Evolutionary conservation across 192 early-diverging fungal species (phyloP).

Genomic region (Umbelopsis sp.): DNA sequence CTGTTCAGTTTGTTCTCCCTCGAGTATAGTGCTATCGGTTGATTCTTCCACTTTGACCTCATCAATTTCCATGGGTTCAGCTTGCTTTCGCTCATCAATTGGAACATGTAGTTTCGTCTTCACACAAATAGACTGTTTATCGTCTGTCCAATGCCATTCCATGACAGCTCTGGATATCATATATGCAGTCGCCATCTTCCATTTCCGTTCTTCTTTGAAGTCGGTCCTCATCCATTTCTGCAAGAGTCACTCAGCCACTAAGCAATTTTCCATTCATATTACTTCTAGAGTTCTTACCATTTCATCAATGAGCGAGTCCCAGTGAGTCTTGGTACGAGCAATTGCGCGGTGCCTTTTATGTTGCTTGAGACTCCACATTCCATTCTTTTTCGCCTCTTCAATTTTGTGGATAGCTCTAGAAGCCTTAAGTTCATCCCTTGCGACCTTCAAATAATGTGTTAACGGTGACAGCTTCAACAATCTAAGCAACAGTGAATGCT

Average conservation of each 20-base stretch:
- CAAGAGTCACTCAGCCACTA: background rate
- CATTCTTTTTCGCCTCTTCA: conserved; percentile 69
- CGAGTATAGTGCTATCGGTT: background rate
- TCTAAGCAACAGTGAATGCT: background rate
- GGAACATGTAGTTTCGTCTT: conserved; percentile 24
- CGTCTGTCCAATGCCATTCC: conserved; percentile 74
- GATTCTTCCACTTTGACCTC: conserved; percentile 21
- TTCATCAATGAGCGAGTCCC: conserved; percentile 81
- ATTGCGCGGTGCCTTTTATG: conserved; percentile 65
- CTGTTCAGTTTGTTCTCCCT: background rate
- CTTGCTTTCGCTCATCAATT: background rate
- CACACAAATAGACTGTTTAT: conserved; percentile 71
- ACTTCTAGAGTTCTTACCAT: conserved; percentile 56
- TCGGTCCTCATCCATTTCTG: conserved; percentile 82
- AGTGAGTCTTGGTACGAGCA: conserved; percentile 61
- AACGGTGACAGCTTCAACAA: conserved; percentile 8
- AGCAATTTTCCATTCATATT: background rate
- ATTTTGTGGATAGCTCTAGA: conserved; percentile 65
- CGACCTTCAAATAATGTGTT: conserved; percentile 50
- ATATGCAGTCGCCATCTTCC: conserved; percentile 79
- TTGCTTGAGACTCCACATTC: conserved; percentile 78
- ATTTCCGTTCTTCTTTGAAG: conserved; percentile 79
- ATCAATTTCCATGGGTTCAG: background rate
- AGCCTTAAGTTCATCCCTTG: conserved; percentile 73
- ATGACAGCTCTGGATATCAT: conserved; percentile 63